These are phyloP conservation scores for Fraxinus latifolia DNA, from an alignment of 305 asterid genomes.

Conservation along the genomic window DNA sequence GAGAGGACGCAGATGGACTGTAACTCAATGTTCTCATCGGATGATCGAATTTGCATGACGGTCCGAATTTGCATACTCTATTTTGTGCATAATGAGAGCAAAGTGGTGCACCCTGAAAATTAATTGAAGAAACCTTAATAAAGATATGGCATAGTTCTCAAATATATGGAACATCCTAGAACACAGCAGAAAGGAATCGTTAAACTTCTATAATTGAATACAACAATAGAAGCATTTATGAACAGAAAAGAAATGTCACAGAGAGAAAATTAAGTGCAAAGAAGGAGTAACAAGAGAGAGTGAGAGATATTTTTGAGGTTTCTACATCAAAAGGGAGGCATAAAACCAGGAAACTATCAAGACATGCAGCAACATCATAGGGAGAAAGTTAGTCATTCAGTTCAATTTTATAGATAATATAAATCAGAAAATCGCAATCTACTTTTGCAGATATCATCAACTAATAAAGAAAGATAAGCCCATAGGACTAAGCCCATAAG, in stretches of 20 bases:
- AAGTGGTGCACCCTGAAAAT: conserved; percentile 64
- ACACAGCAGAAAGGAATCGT: neutral
- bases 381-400: neutral
- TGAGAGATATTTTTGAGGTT: neutral
- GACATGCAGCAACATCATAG: neutral
- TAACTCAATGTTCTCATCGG: conserved; percentile 72
- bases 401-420: neutral
- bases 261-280: neutral
- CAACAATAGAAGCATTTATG: neutral
- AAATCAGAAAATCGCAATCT: neutral
- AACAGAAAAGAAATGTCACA: neutral
- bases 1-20: conserved; percentile 86
- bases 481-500: conserved; percentile 55
- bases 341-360: neutral
- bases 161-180: neutral
- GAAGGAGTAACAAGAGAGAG: neutral
- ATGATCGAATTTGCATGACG: conserved; percentile 84
- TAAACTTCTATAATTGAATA: neutral
- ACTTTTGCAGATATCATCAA: neutral
- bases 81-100: conserved; percentile 81
- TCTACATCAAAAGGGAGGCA: neutral
- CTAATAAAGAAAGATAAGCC: conserved; percentile 23
- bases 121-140: conserved; percentile 7
- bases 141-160: conserved; percentile 9
- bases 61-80: conserved; percentile 83